These are phyloP conservation scores for Suillus lakei DNA, from an alignment of 768 basidiomycete species.

Conservation along the genomic window DNA sequence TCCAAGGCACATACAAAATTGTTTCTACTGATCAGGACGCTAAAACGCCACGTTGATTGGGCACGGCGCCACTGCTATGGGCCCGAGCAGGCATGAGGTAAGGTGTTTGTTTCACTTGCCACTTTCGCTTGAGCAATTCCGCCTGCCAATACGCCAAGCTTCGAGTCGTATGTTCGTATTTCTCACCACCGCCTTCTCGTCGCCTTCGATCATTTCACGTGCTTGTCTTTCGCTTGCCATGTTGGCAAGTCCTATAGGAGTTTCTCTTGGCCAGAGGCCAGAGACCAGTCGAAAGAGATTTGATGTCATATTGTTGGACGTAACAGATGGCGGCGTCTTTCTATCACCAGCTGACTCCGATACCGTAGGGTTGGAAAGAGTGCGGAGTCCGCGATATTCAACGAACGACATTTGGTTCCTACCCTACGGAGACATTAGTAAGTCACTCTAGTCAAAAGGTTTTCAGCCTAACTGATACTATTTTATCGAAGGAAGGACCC, in stretches of 20 bases:
- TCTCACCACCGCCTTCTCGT: background rate
- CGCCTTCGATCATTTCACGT: background rate
- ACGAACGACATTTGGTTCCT: background rate
- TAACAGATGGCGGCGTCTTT: background rate
- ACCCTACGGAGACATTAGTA: conserved; percentile 1
- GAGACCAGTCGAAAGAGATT: background rate
- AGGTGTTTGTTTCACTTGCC: conserved; percentile 1
- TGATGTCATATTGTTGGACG: background rate
- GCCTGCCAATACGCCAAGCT: background rate
- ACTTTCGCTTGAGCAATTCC: conserved; percentile 5
- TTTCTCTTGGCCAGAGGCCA: background rate
- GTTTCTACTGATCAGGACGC: background rate
- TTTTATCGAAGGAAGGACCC: background rate
- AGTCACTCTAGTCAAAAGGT: conserved; percentile 2
- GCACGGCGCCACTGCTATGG: conserved; percentile 2
- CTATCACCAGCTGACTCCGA: background rate
- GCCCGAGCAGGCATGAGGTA: conserved; percentile 4
- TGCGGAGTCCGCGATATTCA: background rate
- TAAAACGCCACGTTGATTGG: background rate
- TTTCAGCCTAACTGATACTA: background rate
- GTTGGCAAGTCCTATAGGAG: background rate
- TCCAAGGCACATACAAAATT: background rate
- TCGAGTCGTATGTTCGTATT: background rate
- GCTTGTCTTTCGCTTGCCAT: background rate
- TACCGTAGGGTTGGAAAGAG: background rate